Base-by-base conservation (phyloP, 306 rosid genomes). In the Corylus heterophylla region DNA sequence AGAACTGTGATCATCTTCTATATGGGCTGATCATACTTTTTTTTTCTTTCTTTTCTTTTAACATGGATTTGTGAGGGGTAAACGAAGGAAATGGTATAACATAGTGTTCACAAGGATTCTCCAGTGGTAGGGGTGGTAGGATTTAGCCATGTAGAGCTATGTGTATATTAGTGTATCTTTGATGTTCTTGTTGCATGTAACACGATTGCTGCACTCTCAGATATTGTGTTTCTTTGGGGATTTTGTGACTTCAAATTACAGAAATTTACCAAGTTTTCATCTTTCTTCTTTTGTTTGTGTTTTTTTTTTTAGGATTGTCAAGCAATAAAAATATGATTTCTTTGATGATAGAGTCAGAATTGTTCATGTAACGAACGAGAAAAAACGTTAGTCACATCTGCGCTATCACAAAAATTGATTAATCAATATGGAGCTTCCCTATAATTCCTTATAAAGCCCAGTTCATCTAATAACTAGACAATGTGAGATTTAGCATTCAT, bases 1-100 rank as follows among this genome's bases (percentile, higher is more conserved):
- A 78, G 83, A 86, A 70, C 56, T 72, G 54, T 72, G 63, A 78
- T 52, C 69, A 31, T 72, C 12, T 78, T 87, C 74, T 45, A 11
- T 63, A 70, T 71, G 84, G 74, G 59, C 78, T 86, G 82, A 81
- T 39, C 44, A 39, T 69, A 83, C 42, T 39, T 56, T 71, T 77
- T 72, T 50, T 73, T 12, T 49, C 54, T 66, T 3, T 31, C 45
- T 61, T 7, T 22, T 58, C 75, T 78, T 78, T 17, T 61, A 62
- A n/a, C 37, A 64, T 69, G 79, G 78, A 59, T 74, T 77, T 73
- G 74, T 27, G 77, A 45, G 79, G 79, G 31, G 72, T 74, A 68
- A 45, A 67, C 7, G 42, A 76, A 80, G 54, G 31, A 77, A 16
- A 37, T 54, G 83, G 73, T 3, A 20, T 63, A 68, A 75, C 35